Base-by-base conservation (phyloP, 805 yeast genomes). In the Metschnikowia drakensbergensis region DNA sequence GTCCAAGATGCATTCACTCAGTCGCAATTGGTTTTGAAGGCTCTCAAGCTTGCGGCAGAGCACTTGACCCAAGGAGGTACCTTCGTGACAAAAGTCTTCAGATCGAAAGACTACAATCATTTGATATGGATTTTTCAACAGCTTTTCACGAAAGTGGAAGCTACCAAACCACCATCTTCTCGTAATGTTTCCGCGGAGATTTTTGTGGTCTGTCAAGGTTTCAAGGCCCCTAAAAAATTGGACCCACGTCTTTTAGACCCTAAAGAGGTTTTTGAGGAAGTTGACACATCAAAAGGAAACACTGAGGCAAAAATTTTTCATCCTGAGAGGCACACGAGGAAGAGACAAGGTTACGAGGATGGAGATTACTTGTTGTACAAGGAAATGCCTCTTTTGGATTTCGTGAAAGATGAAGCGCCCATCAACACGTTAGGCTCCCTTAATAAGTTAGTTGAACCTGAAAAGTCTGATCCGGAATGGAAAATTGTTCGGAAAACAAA, bases 131-230 rank as follows among this genome's bases (percentile, higher is more conserved):
- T 92, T 3, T 92, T 94, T 72, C 90, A 89, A 62, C 99, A 94
- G 68, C 75, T 94, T 48, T 94, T 94, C 63, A 96, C 90, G 46
- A 91, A 86, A 63, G 98, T 94, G 46, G 98, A 94, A 68, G 99
- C 99, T 17, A 94, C 99, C 0, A 94, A 94, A 64, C 99, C 99
- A 6, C 98, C 99, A 6, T 91, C 98, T 6, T 90, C 97, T 34
- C 91, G 99, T 83, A 90, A 89, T 68, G 99, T 94, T 31, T 92
- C 98, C 64, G 99, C 99, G 2, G 99, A 94, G 76, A 94, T 94
- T 62, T 94, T 94, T 64, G 99, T 94, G 41, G 97, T 91, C 33
- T 94, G 99, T 71, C 84, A 84, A 66, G 95, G 95, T 9, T 94
- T 87, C 74, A 92, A 91, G 67, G 97, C 98, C 10, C 99, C 99